Evolutionary conservation across 257 asterid genomes (phyloP), one percentile per base, ranked within the genome.

Genomic region (Nicotiana obtusifolia): DNA sequence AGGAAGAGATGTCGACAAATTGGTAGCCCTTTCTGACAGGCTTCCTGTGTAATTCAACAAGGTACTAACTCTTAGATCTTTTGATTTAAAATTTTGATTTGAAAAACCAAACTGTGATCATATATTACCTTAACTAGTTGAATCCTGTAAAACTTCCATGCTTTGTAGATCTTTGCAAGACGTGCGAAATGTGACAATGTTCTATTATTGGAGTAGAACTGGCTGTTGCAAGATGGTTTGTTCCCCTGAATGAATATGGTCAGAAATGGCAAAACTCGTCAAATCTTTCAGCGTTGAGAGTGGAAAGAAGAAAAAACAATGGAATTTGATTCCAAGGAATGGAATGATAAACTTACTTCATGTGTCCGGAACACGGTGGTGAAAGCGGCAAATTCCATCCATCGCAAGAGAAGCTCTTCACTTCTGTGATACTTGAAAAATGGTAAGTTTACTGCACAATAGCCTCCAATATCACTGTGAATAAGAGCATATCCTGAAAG

Each of bases 401-500:
- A 95, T 41, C 98, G 85, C 10, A 95, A 85, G 37, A 93, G 92
- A 85, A 95, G 93, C 86, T 95, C 98, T 88, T 95, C 96, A 15
- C 93, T 93, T 84, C 99, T 86, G 67, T 59, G 85, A 86, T 95
- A 95, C 89, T 90, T 92, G 78, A 92, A 81, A 60, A 95, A 89
- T 0, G 98, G 97, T 14, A 95, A 66, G 81, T 87, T 89, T 41
- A 93, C 97, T 30, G 97, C 84, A 82, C 98, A 93, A 53, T 95
- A 95, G 66, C 99, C 99, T 89, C 99, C 99, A 52, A 91, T 93
- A 80, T 93, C 99, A 71, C 99, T 95, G 81, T 95, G 99, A 82
- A 93, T 95, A 86, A 95, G 91, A 59, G 98, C 92, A 84, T 88
- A 95, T 11, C 99, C 99, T 15, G 97, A 92, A 76, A 95, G 85